A percentile compares a stretch with the other conserved stretches of the same genome.
Conservation (phyloP, 164 flowering plant species). For the Piper betle region DNA sequence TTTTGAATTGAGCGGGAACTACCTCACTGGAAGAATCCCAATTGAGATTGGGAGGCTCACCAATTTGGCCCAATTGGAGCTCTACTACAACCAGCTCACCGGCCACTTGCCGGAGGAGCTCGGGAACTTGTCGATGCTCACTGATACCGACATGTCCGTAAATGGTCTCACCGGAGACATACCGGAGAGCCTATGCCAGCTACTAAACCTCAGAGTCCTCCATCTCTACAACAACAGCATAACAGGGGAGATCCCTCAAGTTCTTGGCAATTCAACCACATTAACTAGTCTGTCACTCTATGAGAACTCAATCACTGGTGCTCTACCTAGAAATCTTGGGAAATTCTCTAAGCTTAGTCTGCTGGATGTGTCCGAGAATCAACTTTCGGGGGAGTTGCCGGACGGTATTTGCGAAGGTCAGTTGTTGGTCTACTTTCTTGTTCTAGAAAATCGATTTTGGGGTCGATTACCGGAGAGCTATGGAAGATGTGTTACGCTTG, state of each 20-base stretch:
- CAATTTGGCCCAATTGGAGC: conserved; percentile 53
- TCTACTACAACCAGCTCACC: conserved; percentile 58
- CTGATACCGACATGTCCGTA: conserved; percentile 65
- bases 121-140: conserved; percentile 59
- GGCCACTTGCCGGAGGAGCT: conserved; percentile 71
- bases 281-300: conserved; percentile 48
- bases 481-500: conserved; percentile 36
- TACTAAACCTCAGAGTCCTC: conserved; percentile 49
- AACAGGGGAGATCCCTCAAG: conserved; percentile 56
- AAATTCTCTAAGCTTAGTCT: conserved; percentile 28
- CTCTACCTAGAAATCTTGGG: conserved; percentile 55
- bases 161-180: conserved; percentile 49
- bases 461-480: conserved; percentile 57
- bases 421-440: conserved; percentile 49
- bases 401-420: conserved; percentile 52
- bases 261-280: conserved; percentile 47
- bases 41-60: conserved; percentile 47
- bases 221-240: conserved; percentile 83
- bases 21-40: conserved; percentile 49
- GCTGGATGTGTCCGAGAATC: conserved; percentile 74
- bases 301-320: conserved; percentile 53
- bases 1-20: conserved; percentile 70
- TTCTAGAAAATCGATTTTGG: conserved; percentile 52
- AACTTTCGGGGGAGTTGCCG: conserved; percentile 56
- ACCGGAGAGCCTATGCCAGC: conserved; percentile 56